phyloP scores from a whole-genome alignment of 2,329 filamentous ascomycete genomes.

The Alternaria metachromatica region DNA sequence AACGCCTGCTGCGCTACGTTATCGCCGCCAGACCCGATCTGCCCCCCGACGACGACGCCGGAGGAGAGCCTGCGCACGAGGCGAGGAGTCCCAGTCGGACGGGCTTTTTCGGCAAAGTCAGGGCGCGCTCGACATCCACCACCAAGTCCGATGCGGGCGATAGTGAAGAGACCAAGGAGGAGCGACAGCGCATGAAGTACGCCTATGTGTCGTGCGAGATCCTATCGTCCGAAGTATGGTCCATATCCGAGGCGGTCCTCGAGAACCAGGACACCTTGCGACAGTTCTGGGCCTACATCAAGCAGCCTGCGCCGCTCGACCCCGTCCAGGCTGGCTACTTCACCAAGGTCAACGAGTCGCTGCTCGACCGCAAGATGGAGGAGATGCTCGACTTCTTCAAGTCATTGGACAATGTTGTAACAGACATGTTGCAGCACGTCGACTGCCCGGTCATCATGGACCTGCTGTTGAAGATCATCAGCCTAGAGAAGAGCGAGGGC shows the following conservation, averaged over 20 bases:
- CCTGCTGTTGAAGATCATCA: constrained; percentile 93
- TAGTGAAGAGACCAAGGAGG: constrained; percentile 71
- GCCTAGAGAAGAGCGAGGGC: constrained; percentile 87
- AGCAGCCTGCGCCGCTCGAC: constrained; percentile 83
- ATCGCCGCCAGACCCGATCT: constrained; percentile 71
- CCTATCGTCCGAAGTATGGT: constrained; percentile 94
- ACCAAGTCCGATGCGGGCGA: constrained; percentile 52
- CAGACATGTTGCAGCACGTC: constrained; percentile 88
- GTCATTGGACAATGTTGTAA: constrained; percentile 78
- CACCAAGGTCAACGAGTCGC: constrained; percentile 97
- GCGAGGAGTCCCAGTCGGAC: constrained; percentile 40
- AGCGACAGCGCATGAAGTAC: constrained; percentile 92
- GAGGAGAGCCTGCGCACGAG: constrained; percentile 56
- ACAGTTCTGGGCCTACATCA: constrained; percentile 90
- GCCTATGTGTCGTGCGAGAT: constrained; percentile 94
- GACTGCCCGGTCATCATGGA: constrained; percentile 99
- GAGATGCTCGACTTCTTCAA: constrained; percentile 95
- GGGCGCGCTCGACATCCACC: constrained; percentile 54
- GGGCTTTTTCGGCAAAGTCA: constrained; percentile 56
- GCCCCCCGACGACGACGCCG: constrained; percentile 41
- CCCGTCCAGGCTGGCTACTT: constrained; percentile 96
- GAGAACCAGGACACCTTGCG: constrained; percentile 79
- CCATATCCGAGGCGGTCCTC: constrained; percentile 90
- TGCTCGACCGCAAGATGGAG: constrained; percentile 97
- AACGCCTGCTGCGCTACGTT: constrained; percentile 89